phyloP scores from a whole-genome alignment of 2,329 filamentous ascomycete species.

The Phyllosticta paracitricarpa region DNA sequence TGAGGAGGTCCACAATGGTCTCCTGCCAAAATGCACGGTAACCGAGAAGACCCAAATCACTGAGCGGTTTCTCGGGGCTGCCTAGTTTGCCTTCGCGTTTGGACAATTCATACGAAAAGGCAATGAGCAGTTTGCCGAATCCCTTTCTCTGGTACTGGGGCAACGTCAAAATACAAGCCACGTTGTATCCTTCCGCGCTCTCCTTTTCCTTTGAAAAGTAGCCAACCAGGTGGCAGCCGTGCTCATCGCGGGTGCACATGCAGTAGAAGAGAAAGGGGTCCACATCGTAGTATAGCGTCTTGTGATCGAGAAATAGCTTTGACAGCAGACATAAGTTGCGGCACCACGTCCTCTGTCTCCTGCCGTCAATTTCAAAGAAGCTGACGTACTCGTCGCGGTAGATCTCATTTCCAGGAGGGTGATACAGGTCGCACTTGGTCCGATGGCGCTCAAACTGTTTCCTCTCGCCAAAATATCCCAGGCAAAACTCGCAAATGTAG shows the following conservation, averaged over 20 bases:
- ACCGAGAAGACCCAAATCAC: constrained; percentile 82
- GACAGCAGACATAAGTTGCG: constrained; percentile 88
- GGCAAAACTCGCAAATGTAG: constrained; percentile 95
- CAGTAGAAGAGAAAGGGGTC: constrained; percentile 98
- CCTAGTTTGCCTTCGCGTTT: constrained; percentile 93
- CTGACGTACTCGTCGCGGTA: constrained; percentile 90
- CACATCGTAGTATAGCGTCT: constrained; percentile 98
- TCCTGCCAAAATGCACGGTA: constrained; percentile 98
- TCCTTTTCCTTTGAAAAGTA: constrained; percentile 99
- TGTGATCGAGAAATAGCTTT: constrained; percentile 95
- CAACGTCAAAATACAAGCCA: constrained; percentile 92
- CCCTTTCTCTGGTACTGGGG: constrained; percentile 95
- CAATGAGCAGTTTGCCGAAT: constrained; percentile 85
- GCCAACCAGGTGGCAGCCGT: constrained; percentile 93
- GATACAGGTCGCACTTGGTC: constrained; percentile 77
- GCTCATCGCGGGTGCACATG: constrained; percentile 82
- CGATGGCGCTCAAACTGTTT: constrained; percentile 80
- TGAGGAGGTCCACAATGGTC: constrained; percentile 77
- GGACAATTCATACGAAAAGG: constrained; percentile 94
- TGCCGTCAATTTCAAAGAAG: constrained; percentile 95
- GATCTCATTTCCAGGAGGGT: constrained; percentile 95
- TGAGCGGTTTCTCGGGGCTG: constrained; percentile 91
- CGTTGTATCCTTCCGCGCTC: constrained; percentile 91
- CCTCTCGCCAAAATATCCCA: constrained; percentile 77
- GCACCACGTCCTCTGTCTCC: constrained; percentile 90